Evolutionary conservation across 139 green algal species (phyloP).

Genomic region (Picochlorum sp.): DNA sequence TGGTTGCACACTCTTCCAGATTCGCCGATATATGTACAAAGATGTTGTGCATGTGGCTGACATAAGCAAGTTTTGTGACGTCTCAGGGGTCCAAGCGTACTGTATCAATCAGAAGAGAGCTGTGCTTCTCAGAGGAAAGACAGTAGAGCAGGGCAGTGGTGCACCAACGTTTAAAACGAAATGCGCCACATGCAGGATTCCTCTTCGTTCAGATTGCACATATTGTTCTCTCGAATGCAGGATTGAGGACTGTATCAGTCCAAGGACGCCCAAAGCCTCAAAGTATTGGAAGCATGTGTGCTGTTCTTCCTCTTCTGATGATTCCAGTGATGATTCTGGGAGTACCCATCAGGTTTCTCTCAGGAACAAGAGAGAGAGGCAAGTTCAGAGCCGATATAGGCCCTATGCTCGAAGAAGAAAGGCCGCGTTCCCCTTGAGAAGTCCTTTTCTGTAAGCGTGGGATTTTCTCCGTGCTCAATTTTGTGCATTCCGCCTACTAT

Average conservation of each 20-base stretch:
- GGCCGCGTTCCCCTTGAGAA: too few relatives aligned
- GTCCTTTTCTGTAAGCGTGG: too few relatives aligned
- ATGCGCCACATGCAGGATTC: slow-evolving; percentile 17
- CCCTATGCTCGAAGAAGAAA: too few relatives aligned
- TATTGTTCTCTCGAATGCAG: slow-evolving; percentile 33
- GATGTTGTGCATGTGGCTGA: slow-evolving; percentile 28
- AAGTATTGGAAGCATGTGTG: too few relatives aligned
- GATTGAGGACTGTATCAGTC: neutral
- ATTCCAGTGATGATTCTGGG: too few relatives aligned
- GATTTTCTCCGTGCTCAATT: too few relatives aligned
- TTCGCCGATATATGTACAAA: slow-evolving; percentile 37
- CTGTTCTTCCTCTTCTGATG: too few relatives aligned
- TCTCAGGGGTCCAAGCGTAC: slow-evolving; percentile 30
- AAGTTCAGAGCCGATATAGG: too few relatives aligned
- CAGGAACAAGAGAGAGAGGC: too few relatives aligned
- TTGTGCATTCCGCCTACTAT: too few relatives aligned
- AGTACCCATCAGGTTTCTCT: too few relatives aligned
- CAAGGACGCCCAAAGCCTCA: too few relatives aligned
- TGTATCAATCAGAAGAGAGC: slow-evolving; percentile 30
- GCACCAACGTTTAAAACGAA: slow-evolving; percentile 9
- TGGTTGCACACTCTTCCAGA: slow-evolving; percentile 15
- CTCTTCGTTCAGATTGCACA: slow-evolving; percentile 25
- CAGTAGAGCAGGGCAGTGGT: neutral
- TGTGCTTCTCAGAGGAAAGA: slow-evolving; percentile 20
- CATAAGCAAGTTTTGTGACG: slow-evolving; percentile 20